These are phyloP conservation scores for Aquanectria penicillioides DNA, from an alignment of 2,329 filamentous ascomycete species.

Conservation along the genomic window DNA sequence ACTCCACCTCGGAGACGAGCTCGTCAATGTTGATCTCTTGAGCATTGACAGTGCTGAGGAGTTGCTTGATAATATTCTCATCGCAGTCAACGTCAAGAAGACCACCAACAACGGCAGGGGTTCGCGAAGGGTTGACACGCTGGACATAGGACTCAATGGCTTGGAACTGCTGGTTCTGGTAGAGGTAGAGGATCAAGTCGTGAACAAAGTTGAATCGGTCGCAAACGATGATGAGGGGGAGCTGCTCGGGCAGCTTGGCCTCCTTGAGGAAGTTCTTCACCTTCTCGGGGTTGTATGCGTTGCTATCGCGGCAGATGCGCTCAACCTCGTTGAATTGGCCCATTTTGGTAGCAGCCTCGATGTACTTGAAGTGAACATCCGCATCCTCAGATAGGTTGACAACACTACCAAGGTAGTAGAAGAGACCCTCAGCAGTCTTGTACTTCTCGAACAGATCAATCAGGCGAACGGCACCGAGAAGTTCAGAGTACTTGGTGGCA, in stretches of 20 bases:
- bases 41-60: slow-evolving; percentile 86
- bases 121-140: slow-evolving; percentile 90
- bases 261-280: slow-evolving; percentile 99
- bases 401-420: slow-evolving; percentile 97
- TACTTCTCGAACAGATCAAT: slow-evolving; percentile 98
- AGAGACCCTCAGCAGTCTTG: slow-evolving; percentile 94
- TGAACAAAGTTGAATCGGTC: slow-evolving; percentile 99
- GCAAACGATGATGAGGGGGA: slow-evolving; percentile 97
- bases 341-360: slow-evolving; percentile 95
- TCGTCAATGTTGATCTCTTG: slow-evolving; percentile 92
- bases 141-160: slow-evolving; percentile 99
- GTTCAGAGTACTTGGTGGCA: slow-evolving; percentile 96
- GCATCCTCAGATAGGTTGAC: slow-evolving; percentile 96
- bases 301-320: slow-evolving; percentile 95
- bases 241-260: slow-evolving; percentile 88
- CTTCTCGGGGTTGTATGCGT: slow-evolving; percentile 89
- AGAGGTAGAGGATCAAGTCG: slow-evolving; percentile 93
- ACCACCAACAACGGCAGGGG: slow-evolving; percentile 92
- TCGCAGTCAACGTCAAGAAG: slow-evolving; percentile 97
- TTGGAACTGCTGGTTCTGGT: slow-evolving; percentile 99
- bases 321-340: slow-evolving; percentile 95
- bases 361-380: slow-evolving; percentile 99
- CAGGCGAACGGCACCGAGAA: slow-evolving; percentile 85
- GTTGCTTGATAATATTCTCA: slow-evolving; percentile 92
- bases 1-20: slow-evolving; percentile 93